Evolutionary conservation across 2,329 filamentous ascomycete genomes (phyloP), one percentile per base, ranked within the genome.

Genomic region (Neofusicoccum parvum): DNA sequence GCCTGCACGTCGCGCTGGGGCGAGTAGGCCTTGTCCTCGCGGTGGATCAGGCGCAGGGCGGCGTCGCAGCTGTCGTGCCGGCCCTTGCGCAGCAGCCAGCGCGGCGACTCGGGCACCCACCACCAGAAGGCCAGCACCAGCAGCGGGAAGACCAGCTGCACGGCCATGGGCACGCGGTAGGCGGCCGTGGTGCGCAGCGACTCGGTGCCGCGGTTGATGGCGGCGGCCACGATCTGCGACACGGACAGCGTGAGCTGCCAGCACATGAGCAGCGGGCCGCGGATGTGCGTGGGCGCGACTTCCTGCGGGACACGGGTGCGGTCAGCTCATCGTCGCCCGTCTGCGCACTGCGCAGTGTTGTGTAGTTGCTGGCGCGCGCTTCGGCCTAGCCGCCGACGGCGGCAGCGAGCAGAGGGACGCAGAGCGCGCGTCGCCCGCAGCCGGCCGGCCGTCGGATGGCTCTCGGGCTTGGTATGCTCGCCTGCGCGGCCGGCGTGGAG

Each of bases 241-340:
- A 76, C 63, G 5, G 77, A 79, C 32, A 78, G 70, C 45, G 74
- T 75, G 60, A 80, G 72, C 66, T 80, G 78, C 74, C 76, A 79
- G 69, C 75, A 78, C 76, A 78, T 78, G n/a, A 79, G 70, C 36
- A 78, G 70, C 7, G 74, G 75, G 17, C 73, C 71, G 20, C 75
- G 74, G 62, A 78, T 69, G 1, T 67, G 66, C n/a, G 72, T 71
- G 3, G 76, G 75, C 1, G 76, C 73, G 14, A 75, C 69, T 68
- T 75, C 76, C 63, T 65, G 37, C 48, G 6, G 53, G 23, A 27
- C 23, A 48, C 3, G 37, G 10, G 3, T 39, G 37, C 15, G 63
- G 53, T 59, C 54, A 59, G 54, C 34, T 20, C 36, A 51, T 39
- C 32, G 15, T 39, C 32, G 20, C 10, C 32, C 10, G 41, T 53